Conservation (phyloP, 1,139 yeast species). For the Magnusiomyces clavatus region DNA sequence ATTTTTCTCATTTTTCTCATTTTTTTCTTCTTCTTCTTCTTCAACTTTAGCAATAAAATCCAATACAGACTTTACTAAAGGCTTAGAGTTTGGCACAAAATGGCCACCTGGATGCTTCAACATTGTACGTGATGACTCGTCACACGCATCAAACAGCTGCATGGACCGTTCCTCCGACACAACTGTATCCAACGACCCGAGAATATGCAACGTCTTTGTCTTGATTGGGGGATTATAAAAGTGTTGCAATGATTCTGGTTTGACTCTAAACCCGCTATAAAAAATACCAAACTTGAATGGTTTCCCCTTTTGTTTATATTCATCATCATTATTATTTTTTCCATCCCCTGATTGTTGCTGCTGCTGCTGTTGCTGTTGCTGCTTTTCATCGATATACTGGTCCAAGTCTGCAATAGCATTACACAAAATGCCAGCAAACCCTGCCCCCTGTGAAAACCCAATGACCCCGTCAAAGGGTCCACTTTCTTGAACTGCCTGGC, state of each 20-base stretch:
- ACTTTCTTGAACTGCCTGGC: slow-evolving; percentile 47
- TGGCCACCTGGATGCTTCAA: slow-evolving; percentile 81
- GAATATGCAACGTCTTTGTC: slow-evolving; percentile 62
- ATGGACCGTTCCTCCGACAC: slow-evolving; percentile 67
- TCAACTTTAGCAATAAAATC: slow-evolving; percentile 6
- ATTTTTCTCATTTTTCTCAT: too few species aligned
- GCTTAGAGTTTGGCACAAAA: slow-evolving; percentile 69
- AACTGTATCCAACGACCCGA: slow-evolving; percentile 85
- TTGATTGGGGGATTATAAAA: slow-evolving; percentile 41
- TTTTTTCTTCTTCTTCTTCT: slow-evolving; percentile 7
- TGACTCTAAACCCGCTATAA: slow-evolving; percentile 69
- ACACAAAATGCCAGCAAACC: slow-evolving; percentile 46
- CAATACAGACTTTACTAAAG: slow-evolving; percentile 49
- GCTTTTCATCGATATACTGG: neutral
- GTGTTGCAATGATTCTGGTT: slow-evolving; percentile 44
- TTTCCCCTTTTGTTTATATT: slow-evolving; percentile 29
- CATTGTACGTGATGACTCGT: slow-evolving; percentile 39
- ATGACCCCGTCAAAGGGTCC: slow-evolving; percentile 88
- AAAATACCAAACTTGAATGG: slow-evolving; percentile 61
- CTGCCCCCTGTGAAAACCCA: slow-evolving; percentile 95
- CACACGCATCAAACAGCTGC: slow-evolving; percentile 49
- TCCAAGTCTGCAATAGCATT: slow-evolving; percentile 22
- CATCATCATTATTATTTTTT: neutral
- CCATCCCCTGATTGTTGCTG: neutral
- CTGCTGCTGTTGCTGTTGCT: too few species aligned